These are phyloP conservation scores for Zygosaccharomyces rouxii DNA, from an alignment of 805 yeast genomes.

Conservation along the genomic window DNA sequence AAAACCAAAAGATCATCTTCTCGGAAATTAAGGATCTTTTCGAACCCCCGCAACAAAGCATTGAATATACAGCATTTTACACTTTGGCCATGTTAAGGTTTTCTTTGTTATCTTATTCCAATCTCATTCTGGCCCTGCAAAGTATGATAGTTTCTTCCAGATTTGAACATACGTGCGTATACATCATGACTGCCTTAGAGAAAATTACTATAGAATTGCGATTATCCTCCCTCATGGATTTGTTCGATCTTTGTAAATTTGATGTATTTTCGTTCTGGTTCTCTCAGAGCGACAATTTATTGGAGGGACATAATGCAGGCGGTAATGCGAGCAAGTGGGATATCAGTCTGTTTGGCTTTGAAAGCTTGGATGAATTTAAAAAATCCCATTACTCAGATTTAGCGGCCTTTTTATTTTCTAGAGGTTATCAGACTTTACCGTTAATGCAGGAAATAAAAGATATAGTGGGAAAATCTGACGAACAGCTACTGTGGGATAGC, in stretches of 20 bases:
- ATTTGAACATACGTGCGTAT: constrained; percentile 19
- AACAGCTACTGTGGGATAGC: constrained; percentile 13
- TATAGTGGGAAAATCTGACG: constrained; percentile 8
- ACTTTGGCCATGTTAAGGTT: constrained; percentile 20
- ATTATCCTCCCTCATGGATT: constrained; percentile 4
- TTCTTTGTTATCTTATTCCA: constrained; percentile 22
- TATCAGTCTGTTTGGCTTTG: constrained; percentile 21
- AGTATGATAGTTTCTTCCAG: constrained; percentile 13
- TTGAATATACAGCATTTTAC: constrained; percentile 30
- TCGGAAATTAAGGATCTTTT: constrained; percentile 26
- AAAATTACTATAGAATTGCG: constrained; percentile 6
- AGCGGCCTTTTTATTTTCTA: constrained; percentile 20
- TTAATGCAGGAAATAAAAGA: constrained; percentile 11
- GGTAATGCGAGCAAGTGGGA: constrained; percentile 16
- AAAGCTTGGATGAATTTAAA: constrained; percentile 13
- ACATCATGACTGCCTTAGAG: constrained; percentile 15
- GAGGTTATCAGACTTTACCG: constrained; percentile 7
- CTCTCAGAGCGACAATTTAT: constrained; percentile 2
- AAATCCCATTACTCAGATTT: constrained; percentile 17
- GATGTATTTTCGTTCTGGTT: constrained; percentile 23
- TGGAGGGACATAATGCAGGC: background rate
- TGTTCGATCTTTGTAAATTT: constrained; percentile 25
- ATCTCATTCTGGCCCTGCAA: constrained; percentile 15
- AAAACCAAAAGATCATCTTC: constrained; percentile 30
- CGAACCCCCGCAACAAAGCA: constrained; percentile 20